Conservation (phyloP, 1,284 basidiomycete genomes). For the Trichosporon sp. region DNA sequence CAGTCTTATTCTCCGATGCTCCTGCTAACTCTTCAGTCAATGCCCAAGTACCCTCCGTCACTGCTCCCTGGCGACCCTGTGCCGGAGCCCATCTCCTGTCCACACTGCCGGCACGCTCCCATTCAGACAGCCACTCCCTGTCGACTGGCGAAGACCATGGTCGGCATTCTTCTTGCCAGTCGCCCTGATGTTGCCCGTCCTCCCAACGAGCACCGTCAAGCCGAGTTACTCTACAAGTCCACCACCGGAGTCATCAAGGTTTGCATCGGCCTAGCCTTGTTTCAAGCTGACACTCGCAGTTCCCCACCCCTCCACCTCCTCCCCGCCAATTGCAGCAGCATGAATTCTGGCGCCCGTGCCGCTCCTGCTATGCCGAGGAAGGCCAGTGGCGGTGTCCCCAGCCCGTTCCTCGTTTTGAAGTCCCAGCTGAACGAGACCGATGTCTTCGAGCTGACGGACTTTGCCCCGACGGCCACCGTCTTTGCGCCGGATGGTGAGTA, state of each 20-base stretch:
- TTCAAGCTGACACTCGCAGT: conserved; percentile 17
- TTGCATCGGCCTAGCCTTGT: neutral
- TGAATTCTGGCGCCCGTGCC: conserved; percentile 25
- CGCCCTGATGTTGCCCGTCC: conserved; percentile 17
- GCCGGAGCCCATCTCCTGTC: conserved; percentile 54
- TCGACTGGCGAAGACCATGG: conserved; percentile 22
- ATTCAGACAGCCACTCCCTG: conserved; percentile 20
- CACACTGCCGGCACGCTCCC: conserved; percentile 24
- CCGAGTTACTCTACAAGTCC: conserved; percentile 15
- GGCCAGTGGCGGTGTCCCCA: conserved; percentile 23
- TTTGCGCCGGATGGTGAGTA: conserved; percentile 25
- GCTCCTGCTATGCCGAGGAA: conserved; percentile 24
- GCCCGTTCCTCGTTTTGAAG: conserved; percentile 24
- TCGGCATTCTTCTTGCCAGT: conserved; percentile 17
- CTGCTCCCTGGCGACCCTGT: conserved; percentile 66
- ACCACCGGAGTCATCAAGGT: conserved; percentile 17
- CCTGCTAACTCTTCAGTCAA: conserved; percentile 22
- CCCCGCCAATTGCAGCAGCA: conserved; percentile 11
- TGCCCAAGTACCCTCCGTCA: conserved; percentile 70
- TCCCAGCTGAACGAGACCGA: conserved; percentile 17
- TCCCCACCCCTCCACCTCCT: conserved; percentile 22
- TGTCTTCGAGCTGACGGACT: conserved; percentile 22
- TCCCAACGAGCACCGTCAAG: conserved; percentile 20
- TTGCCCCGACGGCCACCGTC: conserved; percentile 23
- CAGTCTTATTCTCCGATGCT: neutral